phyloP scores from a whole-genome alignment of 805 yeast species.

The Cyberlindnera euphorbiiphila region DNA sequence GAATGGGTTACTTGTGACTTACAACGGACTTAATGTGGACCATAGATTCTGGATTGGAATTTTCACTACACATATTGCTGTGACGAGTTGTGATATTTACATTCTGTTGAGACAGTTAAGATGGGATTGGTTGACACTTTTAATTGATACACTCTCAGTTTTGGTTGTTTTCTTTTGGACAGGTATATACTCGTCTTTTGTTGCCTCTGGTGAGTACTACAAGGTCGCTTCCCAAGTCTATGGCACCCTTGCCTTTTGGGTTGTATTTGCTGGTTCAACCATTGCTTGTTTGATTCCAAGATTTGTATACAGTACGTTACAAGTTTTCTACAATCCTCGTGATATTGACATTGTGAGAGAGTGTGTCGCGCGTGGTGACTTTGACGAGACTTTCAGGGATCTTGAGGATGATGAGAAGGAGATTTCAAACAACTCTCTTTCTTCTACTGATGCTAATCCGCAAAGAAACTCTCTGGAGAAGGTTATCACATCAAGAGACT shows the following conservation, averaged over 20 bases:
- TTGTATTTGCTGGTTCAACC: conserved; percentile 56
- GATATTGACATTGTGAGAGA: conserved; percentile 71
- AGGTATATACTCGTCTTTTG: conserved; percentile 64
- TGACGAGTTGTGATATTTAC: conserved; percentile 60
- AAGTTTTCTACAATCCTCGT: conserved; percentile 51
- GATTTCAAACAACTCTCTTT: conserved; percentile 10
- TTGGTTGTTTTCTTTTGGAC: conserved; percentile 68
- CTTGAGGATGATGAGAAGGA: conserved; percentile 13
- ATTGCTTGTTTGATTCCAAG: conserved; percentile 63
- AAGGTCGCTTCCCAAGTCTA: conserved; percentile 60
- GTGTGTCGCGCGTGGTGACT: conserved; percentile 60
- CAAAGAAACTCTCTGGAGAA: conserved; percentile 16
- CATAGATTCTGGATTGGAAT: conserved; percentile 74
- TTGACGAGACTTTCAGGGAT: conserved; percentile 32
- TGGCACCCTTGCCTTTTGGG: conserved; percentile 64
- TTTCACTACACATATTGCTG: conserved; percentile 59
- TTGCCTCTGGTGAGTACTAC: conserved; percentile 53
- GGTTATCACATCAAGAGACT: conserved; percentile 14
- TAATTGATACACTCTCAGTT: conserved; percentile 55
- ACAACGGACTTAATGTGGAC: conserved; percentile 54
- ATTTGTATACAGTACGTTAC: conserved; percentile 49
- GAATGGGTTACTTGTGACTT: conserved; percentile 39
- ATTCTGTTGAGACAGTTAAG: conserved; percentile 64
- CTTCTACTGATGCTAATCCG: background rate
- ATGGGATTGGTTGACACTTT: conserved; percentile 74